Base-by-base conservation (phyloP, 1,284 basidiomycete species). In the Puccinia brachypodii region DNA sequence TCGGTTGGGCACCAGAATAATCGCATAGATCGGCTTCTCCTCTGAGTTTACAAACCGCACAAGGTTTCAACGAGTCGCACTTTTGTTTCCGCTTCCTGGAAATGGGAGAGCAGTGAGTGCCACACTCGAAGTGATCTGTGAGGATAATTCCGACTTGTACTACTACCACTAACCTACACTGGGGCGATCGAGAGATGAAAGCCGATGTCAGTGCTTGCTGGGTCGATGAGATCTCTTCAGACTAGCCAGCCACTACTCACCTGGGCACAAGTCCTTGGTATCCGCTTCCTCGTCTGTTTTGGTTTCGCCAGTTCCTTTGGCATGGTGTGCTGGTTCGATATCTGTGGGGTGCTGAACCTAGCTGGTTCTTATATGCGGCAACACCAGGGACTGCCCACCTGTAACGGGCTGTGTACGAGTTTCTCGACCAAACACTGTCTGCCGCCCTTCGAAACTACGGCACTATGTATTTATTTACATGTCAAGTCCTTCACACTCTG, bases 1-100 rank as follows among this genome's bases (percentile, higher is more conserved):
- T 68, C 22, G 64, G 64, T 44, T 68, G 64, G 3, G 64, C 64
- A 42, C 64, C 64, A 68, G 69, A 74, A 60, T 81, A 81, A 69
- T 81, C 73, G 53, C 80, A 81, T 2, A 81, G 40, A 60, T 81
- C 80, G n/a, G 72, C 80, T 58, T 81, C 80, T 28, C 80, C 73
- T 56, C 80, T 50, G 11, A 81, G 53, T 66, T 81, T 81, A 36
- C 80, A 81, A 62, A 81, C 72, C 31, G 72, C 73, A 60, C 80
- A 81, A 2, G 80, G 80, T 36, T 81, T 81, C 40, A 81, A 72
- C 19, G 80, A 81, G 56, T 81, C 80, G 19, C 73, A 81, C 40
- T 81, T 81, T 68, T 81, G 80, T 69, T 81, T 81, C 16, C 64
- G 80, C 36, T 76, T 81, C 42, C 80, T 81, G 25, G 42, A 25